Base-by-base conservation (phyloP, 2,329 filamentous ascomycete genomes). In the Botryosphaeria agaves region DNA sequence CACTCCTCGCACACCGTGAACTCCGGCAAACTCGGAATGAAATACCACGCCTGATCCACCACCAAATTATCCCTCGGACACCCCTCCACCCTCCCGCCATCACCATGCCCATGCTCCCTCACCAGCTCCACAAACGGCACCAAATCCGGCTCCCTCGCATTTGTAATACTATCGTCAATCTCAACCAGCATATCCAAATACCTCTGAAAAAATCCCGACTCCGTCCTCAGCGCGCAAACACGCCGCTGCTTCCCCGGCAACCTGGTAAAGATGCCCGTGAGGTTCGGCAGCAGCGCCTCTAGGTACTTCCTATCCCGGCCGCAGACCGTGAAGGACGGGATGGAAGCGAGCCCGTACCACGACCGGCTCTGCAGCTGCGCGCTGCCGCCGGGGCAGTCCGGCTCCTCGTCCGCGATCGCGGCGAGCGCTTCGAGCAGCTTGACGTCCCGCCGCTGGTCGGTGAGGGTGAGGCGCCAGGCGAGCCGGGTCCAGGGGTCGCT, bases 1-100 rank as follows among this genome's bases (percentile, higher is more conserved):
- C 85, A 95, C 51, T 87, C 81, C 38, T 79, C 72, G 52, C 85
- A 95, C 3, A 92, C 76, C 1, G 78, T 83, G 43, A 93, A 72
- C 28, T 84, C 69, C 0, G 78, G 80, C 0, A 91, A 57, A 9
- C 69, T 62, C 1, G 78, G 71, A 49, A 91, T 82, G 32, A 69
- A 73, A 49, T 91, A 75, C 85, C 85, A 94, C 23, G 64, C 58
- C 8, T 63, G 66, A 32, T 71, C 65, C n/a, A 60, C 51, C 2
- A 77, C 53, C 4, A 71, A 61, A n/a, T 62, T 66, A 45, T 79
- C 72, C 19, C 71, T 64, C 14, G 60, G 58, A 46, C 82, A 91
- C 45, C 82, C 71, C 3, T 66, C 61, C 17, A 70, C 52, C 4
- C 57, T 52, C n/a, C n/a, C n/a, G n/a, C n/a, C n/a, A n/a, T n/a